These are phyloP conservation scores for Alopecurus myosuroides DNA, from an alignment of 176 grass and related monocot genomes.

Conservation along the genomic window DNA sequence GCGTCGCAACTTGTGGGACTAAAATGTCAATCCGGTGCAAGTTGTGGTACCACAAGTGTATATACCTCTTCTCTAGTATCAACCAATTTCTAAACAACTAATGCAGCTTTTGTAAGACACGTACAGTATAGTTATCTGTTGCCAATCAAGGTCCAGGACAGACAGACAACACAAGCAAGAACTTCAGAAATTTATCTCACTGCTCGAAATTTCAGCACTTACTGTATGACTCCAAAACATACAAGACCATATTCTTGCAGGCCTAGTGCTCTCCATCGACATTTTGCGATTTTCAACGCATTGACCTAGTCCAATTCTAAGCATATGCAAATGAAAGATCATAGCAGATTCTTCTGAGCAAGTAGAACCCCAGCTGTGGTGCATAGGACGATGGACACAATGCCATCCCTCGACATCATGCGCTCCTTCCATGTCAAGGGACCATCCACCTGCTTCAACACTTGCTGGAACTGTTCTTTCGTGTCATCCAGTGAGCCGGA, in stretches of 20 bases:
- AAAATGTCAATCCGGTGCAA: too few relatives aligned
- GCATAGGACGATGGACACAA: slow-evolving; percentile 54
- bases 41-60: too few relatives aligned
- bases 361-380: slow-evolving; percentile 46
- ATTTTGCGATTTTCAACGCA: background rate
- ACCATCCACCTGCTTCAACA: slow-evolving; percentile 37
- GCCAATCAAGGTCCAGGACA: background rate
- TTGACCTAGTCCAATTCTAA: background rate
- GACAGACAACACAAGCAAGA: background rate
- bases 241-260: background rate
- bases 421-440: slow-evolving; percentile 75
- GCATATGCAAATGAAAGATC: slow-evolving; percentile 10
- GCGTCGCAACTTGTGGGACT: too few relatives aligned
- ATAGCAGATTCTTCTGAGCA: slow-evolving; percentile 56
- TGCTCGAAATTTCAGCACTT: background rate
- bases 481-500: slow-evolving; percentile 63
- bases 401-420: slow-evolving; percentile 55
- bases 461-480: slow-evolving; percentile 51
- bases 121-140: background rate
- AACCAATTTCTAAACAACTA: background rate
- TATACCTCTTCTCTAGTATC: background rate
- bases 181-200: background rate
- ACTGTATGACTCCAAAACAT: background rate
- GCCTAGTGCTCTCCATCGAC: background rate
- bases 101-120: too few relatives aligned